Conservation (phyloP, 495 filamentous ascomycete species). For the Neurospora sp. region DNA sequence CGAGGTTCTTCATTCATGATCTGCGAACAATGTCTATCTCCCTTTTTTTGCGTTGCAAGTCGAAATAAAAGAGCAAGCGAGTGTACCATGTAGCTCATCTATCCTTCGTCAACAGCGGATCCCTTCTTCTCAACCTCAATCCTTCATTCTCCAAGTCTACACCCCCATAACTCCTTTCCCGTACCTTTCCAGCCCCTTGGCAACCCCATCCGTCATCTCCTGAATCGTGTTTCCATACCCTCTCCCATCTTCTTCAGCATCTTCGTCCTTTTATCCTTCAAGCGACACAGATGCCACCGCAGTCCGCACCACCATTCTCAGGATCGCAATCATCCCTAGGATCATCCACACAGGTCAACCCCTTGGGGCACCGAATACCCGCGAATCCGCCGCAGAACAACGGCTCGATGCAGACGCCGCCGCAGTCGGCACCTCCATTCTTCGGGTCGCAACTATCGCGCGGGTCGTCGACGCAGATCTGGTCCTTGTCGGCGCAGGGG, state of each 20-base stretch:
- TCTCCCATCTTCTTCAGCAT: background rate
- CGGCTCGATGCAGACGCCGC: constrained; percentile 21
- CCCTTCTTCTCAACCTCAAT: background rate
- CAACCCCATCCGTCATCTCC: background rate
- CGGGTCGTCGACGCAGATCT: constrained; percentile 22
- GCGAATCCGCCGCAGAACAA: constrained; percentile 22
- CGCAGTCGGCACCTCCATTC: constrained; percentile 13
- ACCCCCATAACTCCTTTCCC: background rate
- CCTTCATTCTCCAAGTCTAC: background rate
- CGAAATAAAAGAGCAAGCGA: background rate
- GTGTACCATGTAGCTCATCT: background rate
- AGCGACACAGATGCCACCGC: constrained; percentile 18
- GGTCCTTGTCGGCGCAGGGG: constrained; percentile 10
- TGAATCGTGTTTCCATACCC: background rate
- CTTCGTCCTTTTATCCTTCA: background rate
- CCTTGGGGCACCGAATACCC: constrained; percentile 12
- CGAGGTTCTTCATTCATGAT: background rate
- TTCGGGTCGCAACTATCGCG: constrained; percentile 11
- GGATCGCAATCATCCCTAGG: constrained; percentile 21
- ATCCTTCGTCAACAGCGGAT: background rate
- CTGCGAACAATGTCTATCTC: background rate
- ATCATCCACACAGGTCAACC: constrained; percentile 20
- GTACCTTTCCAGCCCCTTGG: background rate
- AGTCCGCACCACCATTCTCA: constrained; percentile 18
- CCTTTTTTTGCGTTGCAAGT: background rate